A percentile compares a stretch with the other conserved stretches of the same genome.
These are phyloP conservation scores for Iris pallida DNA, from an alignment of 116 monocot genomes.

Conservation along the genomic window DNA sequence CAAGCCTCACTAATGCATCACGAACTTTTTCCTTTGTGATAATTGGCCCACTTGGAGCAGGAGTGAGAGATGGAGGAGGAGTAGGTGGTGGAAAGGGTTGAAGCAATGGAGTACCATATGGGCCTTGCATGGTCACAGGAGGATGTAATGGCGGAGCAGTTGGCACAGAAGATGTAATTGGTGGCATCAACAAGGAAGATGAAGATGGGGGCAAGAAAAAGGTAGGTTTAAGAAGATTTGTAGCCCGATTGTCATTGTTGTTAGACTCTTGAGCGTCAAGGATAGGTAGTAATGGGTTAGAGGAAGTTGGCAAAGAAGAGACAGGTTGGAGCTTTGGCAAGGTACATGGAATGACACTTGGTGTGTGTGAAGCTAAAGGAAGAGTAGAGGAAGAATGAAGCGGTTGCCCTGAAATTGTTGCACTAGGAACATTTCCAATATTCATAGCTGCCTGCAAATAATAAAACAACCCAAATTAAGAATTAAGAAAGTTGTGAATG, in stretches of 20 bases:
- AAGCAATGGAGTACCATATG: conserved; percentile 74
- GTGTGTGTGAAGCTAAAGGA: conserved; percentile 24
- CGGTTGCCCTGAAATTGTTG: conserved; percentile 30
- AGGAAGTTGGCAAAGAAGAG: conserved; percentile 28
- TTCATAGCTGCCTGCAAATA: conserved; percentile 53
- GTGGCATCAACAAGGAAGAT: conserved; percentile 38
- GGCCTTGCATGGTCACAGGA: conserved; percentile 55
- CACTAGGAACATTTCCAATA: conserved; percentile 36
- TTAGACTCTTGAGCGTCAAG: conserved; percentile 29
- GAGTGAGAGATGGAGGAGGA: conserved; percentile 54
- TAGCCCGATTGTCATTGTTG: conserved; percentile 7
- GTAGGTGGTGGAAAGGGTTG: conserved; percentile 90
- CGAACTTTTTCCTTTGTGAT: conserved; percentile 82
- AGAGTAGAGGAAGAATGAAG: conserved; percentile 27
- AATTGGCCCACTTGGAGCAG: conserved; percentile 29
- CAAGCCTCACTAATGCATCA: conserved; percentile 68
- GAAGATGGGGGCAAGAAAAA: conserved; percentile 56
- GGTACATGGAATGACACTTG: conserved; percentile 22
- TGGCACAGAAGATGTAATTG: conserved; percentile 41
- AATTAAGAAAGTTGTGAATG: neutral
- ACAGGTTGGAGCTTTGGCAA: conserved; percentile 22
- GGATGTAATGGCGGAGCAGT: conserved; percentile 61
- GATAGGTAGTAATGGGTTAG: conserved; percentile 26
- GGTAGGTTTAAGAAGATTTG: conserved; percentile 71
- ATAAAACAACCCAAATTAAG: neutral